Conservation (phyloP, 2,329 filamentous ascomycete species). For the Penicillium sp. region DNA sequence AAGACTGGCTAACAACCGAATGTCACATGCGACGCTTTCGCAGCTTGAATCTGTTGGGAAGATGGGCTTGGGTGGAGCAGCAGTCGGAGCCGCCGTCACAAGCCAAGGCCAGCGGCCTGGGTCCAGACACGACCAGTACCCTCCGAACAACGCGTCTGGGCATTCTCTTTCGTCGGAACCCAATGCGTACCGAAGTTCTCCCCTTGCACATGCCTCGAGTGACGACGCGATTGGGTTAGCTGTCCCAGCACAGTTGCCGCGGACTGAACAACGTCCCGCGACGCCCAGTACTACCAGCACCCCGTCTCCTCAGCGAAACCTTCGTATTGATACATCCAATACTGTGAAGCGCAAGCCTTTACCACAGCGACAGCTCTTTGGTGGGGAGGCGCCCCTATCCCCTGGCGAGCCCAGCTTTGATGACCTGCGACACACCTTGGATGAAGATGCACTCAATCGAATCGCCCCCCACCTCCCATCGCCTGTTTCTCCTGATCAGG, state of each 20-base stretch:
- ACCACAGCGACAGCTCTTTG: slow-evolving; percentile 37
- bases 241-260: slow-evolving; percentile 22
- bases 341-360: slow-evolving; percentile 54
- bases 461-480: slow-evolving; percentile 39
- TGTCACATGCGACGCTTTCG: slow-evolving; percentile 76
- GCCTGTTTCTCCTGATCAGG: slow-evolving; percentile 23
- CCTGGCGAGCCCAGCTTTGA: slow-evolving; percentile 39
- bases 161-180: neutral
- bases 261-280: slow-evolving; percentile 17
- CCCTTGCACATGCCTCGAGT: slow-evolving; percentile 11
- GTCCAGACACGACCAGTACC: slow-evolving; percentile 7
- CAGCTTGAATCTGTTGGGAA: slow-evolving; percentile 72
- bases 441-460: slow-evolving; percentile 52
- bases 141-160: slow-evolving; percentile 2
- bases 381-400: slow-evolving; percentile 16
- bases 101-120: slow-evolving; percentile 34
- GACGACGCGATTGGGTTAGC: slow-evolving; percentile 26
- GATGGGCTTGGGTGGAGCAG: too few relatives aligned
- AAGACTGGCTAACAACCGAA: slow-evolving; percentile 74
- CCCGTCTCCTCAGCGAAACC: slow-evolving; percentile 12
- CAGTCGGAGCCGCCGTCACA: slow-evolving; percentile 36
- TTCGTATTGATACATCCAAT: slow-evolving; percentile 42
- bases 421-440: slow-evolving; percentile 44
- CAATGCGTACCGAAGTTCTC: slow-evolving; percentile 2
- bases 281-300: slow-evolving; percentile 15